Conservation (phyloP, 352 stramenopile species). For the Phytophthora tentaculata region DNA sequence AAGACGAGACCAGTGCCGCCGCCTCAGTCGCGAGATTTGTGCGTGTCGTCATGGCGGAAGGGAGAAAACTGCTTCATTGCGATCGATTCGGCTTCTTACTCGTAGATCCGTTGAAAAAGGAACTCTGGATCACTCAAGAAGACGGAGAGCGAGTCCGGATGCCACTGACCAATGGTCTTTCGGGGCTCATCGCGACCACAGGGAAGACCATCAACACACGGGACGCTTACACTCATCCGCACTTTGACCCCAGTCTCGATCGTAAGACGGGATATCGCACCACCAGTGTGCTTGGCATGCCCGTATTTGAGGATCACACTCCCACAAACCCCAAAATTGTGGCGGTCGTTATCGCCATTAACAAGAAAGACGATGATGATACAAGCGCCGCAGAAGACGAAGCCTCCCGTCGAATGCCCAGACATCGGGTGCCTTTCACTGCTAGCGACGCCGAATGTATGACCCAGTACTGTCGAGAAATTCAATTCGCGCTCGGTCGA, state of each 20-base stretch:
- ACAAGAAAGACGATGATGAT: constrained; percentile 68
- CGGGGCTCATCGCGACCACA: constrained; percentile 55
- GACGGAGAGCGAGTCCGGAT: constrained; percentile 61
- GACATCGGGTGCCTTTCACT: constrained; percentile 56
- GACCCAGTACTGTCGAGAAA: constrained; percentile 65
- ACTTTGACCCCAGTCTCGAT: constrained; percentile 72
- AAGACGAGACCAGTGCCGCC: constrained; percentile 52
- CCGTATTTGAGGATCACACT: constrained; percentile 68
- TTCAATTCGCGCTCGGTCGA: constrained; percentile 67
- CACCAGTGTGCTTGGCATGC: constrained; percentile 68
- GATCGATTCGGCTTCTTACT: constrained; percentile 71
- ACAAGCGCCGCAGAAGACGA: constrained; percentile 13
- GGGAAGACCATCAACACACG: constrained; percentile 55
- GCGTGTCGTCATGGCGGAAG: constrained; percentile 61
- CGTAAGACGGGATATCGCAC: constrained; percentile 74
- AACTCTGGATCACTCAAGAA: constrained; percentile 72
- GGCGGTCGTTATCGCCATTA: constrained; percentile 83
- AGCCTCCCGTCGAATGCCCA: constrained; percentile 4
- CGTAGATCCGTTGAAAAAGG: constrained; percentile 71
- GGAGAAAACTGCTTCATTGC: constrained; percentile 61
- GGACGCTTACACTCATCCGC: constrained; percentile 63
- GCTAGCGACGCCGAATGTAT: constrained; percentile 51
- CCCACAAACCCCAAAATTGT: constrained; percentile 69
- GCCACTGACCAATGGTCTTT: constrained; percentile 71
- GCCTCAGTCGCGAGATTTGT: constrained; percentile 61